Evolutionary conservation across 768 basidiomycete species (phyloP).

Genomic region (Kwoniella dejecticola): DNA sequence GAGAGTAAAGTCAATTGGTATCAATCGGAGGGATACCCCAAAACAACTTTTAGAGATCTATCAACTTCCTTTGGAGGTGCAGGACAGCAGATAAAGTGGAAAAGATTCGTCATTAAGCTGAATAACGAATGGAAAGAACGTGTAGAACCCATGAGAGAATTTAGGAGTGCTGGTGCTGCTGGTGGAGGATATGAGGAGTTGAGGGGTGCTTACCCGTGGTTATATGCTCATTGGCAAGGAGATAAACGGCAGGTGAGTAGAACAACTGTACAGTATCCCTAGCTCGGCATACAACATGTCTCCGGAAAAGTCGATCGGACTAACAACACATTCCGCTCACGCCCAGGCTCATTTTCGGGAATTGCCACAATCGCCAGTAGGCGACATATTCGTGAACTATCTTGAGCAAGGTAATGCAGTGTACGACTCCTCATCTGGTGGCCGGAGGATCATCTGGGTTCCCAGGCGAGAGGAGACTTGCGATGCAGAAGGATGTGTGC

Average conservation of each 20-base stretch:
- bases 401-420: slow-evolving; percentile 11
- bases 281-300: no score
- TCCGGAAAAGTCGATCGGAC: no score
- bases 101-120: slow-evolving; percentile 12
- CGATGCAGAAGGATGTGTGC: slow-evolving; percentile 7
- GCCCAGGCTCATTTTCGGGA: slow-evolving; percentile 1
- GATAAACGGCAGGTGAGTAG: slow-evolving; percentile 26
- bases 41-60: neutral
- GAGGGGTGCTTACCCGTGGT: slow-evolving; percentile 23
- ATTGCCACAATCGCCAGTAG: neutral
- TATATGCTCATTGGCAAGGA: slow-evolving; percentile 36
- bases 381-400: slow-evolving; percentile 15
- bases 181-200: slow-evolving; percentile 1
- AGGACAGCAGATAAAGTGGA: slow-evolving; percentile 17
- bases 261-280: no score
- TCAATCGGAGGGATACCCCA: slow-evolving; percentile 4
- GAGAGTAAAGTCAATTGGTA: slow-evolving; percentile 16
- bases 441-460: neutral
- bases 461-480: neutral
- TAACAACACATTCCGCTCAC: no score
- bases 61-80: no score
- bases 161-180: neutral
- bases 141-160: slow-evolving; percentile 24
- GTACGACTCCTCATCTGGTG: slow-evolving; percentile 5
- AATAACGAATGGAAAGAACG: slow-evolving; percentile 24